phyloP scores from a whole-genome alignment of 805 yeast genomes.

The Wickerhamiella cacticola region DNA sequence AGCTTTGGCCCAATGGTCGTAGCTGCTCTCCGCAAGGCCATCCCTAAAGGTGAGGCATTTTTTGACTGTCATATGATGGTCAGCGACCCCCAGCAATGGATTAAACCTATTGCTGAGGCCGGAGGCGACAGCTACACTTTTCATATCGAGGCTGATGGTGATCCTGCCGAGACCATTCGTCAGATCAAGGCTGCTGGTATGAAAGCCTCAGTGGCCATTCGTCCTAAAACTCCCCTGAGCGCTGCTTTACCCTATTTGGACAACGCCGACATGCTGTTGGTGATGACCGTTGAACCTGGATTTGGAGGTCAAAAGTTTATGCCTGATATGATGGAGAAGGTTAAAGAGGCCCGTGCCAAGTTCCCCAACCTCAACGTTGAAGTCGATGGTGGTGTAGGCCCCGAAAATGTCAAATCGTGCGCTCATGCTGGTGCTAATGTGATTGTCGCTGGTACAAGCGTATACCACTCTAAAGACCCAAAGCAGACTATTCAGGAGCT shows the following conservation, averaged over 20 bases:
- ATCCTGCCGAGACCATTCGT: conserved; percentile 60
- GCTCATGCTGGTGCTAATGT: conserved; percentile 98
- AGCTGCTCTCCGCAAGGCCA: conserved; percentile 56
- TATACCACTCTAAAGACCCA: conserved; percentile 76
- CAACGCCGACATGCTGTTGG: conserved; percentile 80
- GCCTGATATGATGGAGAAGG: conserved; percentile 95
- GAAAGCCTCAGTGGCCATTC: conserved; percentile 87
- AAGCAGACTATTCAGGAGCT: conserved; percentile 56
- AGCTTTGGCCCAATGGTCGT: conserved; percentile 90
- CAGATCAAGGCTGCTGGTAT: conserved; percentile 70
- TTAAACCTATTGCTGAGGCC: conserved; percentile 76
- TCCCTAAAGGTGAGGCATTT: conserved; percentile 54
- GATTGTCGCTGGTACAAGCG: conserved; percentile 93
- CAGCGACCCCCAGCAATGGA: conserved; percentile 82
- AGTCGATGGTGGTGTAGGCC: conserved; percentile 94
- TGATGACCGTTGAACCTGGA: conserved; percentile 99
- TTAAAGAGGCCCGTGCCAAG: conserved; percentile 54
- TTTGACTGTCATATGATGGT: conserved; percentile 99
- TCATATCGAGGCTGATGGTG: conserved; percentile 79
- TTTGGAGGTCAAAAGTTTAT: conserved; percentile 97
- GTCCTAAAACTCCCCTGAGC: conserved; percentile 84
- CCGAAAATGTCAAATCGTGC: conserved; percentile 70
- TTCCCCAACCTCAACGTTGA: conserved; percentile 78
- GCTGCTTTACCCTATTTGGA: conserved; percentile 65
- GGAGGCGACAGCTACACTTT: conserved; percentile 96